Evolutionary conservation across 192 early-diverging fungal genomes (phyloP).

Genomic region (Mortierella antarctica): DNA sequence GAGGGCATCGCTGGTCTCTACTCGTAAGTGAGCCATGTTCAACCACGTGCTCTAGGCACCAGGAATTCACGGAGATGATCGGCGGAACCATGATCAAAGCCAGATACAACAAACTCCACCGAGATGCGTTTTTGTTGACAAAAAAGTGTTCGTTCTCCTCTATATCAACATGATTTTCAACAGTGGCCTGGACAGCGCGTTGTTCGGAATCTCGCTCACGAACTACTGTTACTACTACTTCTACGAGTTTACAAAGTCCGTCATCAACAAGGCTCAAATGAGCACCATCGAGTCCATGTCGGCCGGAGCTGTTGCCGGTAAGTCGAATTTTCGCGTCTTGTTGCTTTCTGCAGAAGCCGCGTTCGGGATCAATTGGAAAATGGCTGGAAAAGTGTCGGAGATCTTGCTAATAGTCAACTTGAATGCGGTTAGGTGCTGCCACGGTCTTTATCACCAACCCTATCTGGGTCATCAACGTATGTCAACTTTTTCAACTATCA

Average conservation of each 20-base stretch:
- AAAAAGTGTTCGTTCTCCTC: no score
- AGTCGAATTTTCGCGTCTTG: background rate
- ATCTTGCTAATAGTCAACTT: slow-evolving; percentile 27
- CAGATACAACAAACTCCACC: background rate
- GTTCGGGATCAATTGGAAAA: background rate
- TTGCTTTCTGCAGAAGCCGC: background rate
- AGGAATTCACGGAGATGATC: background rate
- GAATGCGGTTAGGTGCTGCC: slow-evolving; percentile 58
- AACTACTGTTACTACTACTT: slow-evolving; percentile 90
- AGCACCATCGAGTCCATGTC: slow-evolving; percentile 91
- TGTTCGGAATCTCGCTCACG: slow-evolving; percentile 97
- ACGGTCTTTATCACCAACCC: slow-evolving; percentile 94
- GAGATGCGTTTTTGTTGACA: no score
- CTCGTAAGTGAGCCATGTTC: slow-evolving; percentile 68
- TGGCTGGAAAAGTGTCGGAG: no score
- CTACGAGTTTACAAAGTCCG: slow-evolving; percentile 90
- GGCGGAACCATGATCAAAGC: background rate
- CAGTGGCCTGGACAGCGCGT: slow-evolving; percentile 92
- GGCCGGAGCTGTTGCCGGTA: slow-evolving; percentile 90
- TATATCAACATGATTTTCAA: background rate
- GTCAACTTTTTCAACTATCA: background rate
- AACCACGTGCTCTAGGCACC: background rate
- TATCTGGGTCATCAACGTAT: slow-evolving; percentile 98
- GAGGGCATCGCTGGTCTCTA: slow-evolving; percentile 93
- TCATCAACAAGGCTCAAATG: slow-evolving; percentile 85